Percentiles rank a stretch among this genome's conserved stretches.
These are phyloP conservation scores for Hymenoscyphus fraxineus DNA, from an alignment of 2,329 filamentous ascomycete species.

Conservation along the genomic window DNA sequence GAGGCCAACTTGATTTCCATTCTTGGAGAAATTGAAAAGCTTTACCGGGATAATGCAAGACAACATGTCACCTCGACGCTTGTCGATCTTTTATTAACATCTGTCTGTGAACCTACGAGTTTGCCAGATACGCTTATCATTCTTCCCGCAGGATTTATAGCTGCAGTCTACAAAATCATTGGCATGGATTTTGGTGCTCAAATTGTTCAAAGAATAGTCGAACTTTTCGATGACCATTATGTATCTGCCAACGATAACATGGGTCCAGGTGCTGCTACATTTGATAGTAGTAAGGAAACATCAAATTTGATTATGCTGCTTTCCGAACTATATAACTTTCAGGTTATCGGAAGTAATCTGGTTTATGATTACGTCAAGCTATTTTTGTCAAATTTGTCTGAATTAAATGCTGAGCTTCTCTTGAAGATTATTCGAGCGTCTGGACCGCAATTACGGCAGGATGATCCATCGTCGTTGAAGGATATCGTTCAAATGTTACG, in stretches of 20 bases:
- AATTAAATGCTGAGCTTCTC: constrained; percentile 83
- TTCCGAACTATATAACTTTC: constrained; percentile 87
- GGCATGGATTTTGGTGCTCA: constrained; percentile 89
- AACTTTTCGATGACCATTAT: constrained; percentile 68
- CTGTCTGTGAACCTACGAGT: constrained; percentile 73
- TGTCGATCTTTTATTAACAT: constrained; percentile 71
- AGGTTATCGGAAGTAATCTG: constrained; percentile 76
- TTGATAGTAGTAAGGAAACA: constrained; percentile 52
- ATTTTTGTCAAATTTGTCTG: constrained; percentile 70
- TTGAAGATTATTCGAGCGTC: constrained; percentile 78
- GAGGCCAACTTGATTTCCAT: constrained; percentile 87
- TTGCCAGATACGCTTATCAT: constrained; percentile 88
- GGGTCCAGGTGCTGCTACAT: constrained; percentile 27
- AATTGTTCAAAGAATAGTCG: constrained; percentile 72
- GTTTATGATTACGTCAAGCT: constrained; percentile 88
- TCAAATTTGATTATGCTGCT: constrained; percentile 79
- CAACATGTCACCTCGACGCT: constrained; percentile 81
- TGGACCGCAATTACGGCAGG: constrained; percentile 78
- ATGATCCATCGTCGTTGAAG: constrained; percentile 84
- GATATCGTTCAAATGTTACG: constrained; percentile 81
- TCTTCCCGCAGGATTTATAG: constrained; percentile 82
- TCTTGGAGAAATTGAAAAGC: constrained; percentile 71
- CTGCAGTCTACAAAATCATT: constrained; percentile 80
- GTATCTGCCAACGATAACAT: constrained; percentile 36
- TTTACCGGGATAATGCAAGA: constrained; percentile 82